These are phyloP conservation scores for Canavalia ensiformis DNA, from an alignment of 306 rosid genomes.

Conservation along the genomic window DNA sequence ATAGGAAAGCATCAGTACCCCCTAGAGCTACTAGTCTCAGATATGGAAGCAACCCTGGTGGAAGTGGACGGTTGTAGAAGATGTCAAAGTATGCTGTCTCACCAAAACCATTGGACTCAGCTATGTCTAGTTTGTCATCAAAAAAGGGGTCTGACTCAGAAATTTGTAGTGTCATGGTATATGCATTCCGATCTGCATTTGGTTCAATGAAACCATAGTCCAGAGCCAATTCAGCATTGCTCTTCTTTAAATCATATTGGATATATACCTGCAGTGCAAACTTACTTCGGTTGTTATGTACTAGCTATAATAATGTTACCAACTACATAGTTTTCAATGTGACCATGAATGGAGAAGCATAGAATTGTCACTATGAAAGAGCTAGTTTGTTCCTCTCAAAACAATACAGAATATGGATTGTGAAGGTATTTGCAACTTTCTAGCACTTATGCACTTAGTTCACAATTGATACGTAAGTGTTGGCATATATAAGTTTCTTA, in stretches of 20 bases:
- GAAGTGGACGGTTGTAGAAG: slow-evolving; percentile 67
- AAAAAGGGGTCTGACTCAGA: slow-evolving; percentile 82
- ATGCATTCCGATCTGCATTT: slow-evolving; percentile 64
- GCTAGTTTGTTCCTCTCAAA: slow-evolving; percentile 5
- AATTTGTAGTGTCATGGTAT: slow-evolving; percentile 78
- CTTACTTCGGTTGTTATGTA: slow-evolving; percentile 23
- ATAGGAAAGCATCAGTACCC: slow-evolving; percentile 84
- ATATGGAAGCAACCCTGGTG: slow-evolving; percentile 74
- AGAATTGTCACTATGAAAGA: not conserved
- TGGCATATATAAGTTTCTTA: slow-evolving; percentile 21
- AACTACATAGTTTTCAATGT: not conserved
- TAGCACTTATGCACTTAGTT: slow-evolving; percentile 23
- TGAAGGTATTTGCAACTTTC: slow-evolving; percentile 20
- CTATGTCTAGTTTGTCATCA: slow-evolving; percentile 86
- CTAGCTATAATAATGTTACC: slow-evolving; percentile 22
- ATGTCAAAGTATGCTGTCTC: slow-evolving; percentile 82
- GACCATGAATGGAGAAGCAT: slow-evolving; percentile 19
- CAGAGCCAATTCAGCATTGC: slow-evolving; percentile 93
- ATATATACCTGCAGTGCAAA: slow-evolving; percentile 71
- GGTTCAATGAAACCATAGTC: slow-evolving; percentile 93
- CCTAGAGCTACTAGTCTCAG: slow-evolving; percentile 86
- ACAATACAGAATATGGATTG: slow-evolving; percentile 2
- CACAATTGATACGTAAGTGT: not conserved
- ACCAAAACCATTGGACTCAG: slow-evolving; percentile 82
- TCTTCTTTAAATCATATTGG: slow-evolving; percentile 87